Evolutionary conservation across 2,329 filamentous ascomycete genomes (phyloP), one percentile per base, ranked within the genome.

Genomic region (Nigrospora sphaerica): DNA sequence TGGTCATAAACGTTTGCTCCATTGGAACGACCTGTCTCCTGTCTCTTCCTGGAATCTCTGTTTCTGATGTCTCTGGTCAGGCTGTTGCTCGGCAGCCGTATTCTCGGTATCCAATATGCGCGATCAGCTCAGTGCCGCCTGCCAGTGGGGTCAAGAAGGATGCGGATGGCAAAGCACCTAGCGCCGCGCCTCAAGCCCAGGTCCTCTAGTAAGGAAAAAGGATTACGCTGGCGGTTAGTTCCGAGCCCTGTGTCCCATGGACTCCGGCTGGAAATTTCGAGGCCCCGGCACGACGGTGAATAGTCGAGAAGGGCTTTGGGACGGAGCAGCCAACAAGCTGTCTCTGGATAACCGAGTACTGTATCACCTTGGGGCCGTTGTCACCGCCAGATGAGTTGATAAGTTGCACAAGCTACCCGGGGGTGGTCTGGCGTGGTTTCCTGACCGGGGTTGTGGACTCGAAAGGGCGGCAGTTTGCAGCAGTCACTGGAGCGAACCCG

Each of bases 1-100:
- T 93, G 55, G 88, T 90, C 70, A 95, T 93, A 69, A 95, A 95
- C 32, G 88, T 93, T 55, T 86, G 86, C 67, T 91, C 86, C 86
- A 88, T 88, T 53, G 61, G 64, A 49, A 55, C 51, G 53, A 52
- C 6, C 23, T 28, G 23, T 28, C 23, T 28, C 10, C 23, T 28
- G 23, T 28, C 6, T 10, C 23, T 6, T 28, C 23, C 23, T 28
- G 6, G 7, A 28, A 28, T 28, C 7, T 28, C 23, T 7, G 23
- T 28, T 28, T 28, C 7, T 4, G 19, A 28, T 28, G 7, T 10
- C 6, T 9, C 23, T 10, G 23, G 23, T 23, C 19, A 23, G 19
- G 19, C 19, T 23, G 19, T 23, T 23, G 19, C 19, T 23, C 19
- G 19, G 19, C 19, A 23, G 19, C 19, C 19, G 19, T 23, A 28